Percentiles rank a stretch among this genome's conserved stretches.
Evolutionary conservation across 805 yeast species (phyloP).

Genomic region (Spathaspora gorwiae): DNA sequence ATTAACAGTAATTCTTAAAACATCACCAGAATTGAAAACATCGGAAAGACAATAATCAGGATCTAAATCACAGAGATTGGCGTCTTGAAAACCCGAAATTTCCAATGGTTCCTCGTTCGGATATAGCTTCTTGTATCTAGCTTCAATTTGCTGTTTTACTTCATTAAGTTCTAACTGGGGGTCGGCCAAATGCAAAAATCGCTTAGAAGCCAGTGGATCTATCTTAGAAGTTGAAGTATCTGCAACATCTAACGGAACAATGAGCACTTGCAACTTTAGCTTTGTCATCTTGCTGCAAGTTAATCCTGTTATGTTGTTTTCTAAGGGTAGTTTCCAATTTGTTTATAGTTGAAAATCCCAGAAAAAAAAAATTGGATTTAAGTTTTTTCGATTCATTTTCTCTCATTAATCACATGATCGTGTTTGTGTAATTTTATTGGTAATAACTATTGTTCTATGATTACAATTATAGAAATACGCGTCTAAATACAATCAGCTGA

Average conservation of each 20-base stretch:
- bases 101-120: slow-evolving; percentile 55
- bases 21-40: slow-evolving; percentile 46
- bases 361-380: too few species aligned
- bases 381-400: too few species aligned
- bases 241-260: slow-evolving; percentile 22
- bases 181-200: slow-evolving; percentile 62
- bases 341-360: too few species aligned
- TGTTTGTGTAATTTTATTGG: too few species aligned
- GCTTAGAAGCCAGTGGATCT: slow-evolving; percentile 27
- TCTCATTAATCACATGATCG: too few species aligned
- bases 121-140: slow-evolving; percentile 57
- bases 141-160: slow-evolving; percentile 51
- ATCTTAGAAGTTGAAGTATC: slow-evolving; percentile 15
- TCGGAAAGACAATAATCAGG: slow-evolving; percentile 68
- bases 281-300: slow-evolving; percentile 13
- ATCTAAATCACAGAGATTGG: slow-evolving; percentile 67
- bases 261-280: slow-evolving; percentile 33
- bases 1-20: slow-evolving; percentile 30
- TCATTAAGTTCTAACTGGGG: slow-evolving; percentile 42
- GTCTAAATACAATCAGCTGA: too few species aligned
- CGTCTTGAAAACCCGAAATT: slow-evolving; percentile 63
- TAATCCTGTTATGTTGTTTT: background rate
- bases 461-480: too few species aligned
- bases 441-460: too few species aligned
- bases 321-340: background rate